Evolutionary conservation across 2,329 filamentous ascomycete genomes (phyloP), one percentile per base, ranked within the genome.

Genomic region (Colletotrichum sidae): DNA sequence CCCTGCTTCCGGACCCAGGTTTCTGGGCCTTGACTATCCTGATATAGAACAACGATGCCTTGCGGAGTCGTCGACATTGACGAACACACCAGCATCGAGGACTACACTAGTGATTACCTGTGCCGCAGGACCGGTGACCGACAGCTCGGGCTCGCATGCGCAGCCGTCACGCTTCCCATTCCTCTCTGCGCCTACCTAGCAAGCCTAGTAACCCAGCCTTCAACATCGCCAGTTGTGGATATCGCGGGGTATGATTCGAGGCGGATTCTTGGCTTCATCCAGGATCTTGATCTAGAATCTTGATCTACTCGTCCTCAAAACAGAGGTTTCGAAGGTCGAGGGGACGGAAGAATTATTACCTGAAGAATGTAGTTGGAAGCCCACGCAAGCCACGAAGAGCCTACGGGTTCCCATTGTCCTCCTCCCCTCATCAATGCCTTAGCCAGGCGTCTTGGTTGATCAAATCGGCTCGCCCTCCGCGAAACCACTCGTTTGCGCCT

Each of bases 1-100:
- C 15, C 39, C 44, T 64, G 61, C 35, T 46, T 52, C 57, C 57
- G 45, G 57, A 62, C 39, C 62, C 62, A 45, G 61, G 39, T 54
- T n/a, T 39, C 62, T 35, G 62, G 62, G 57, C 62, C 61, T 58
- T 52, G 55, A 17, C 33, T 42, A 33, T 37, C 35, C 42, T 47
- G 42, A 45, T 49, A 44, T n/a, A 55, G 42, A 25, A 25, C 25
- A 25, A 5, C 25, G 25, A 25, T 25, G 25, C 25, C 4, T 2
- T 25, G 5, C 25, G 25, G 25, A 25, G 25, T 25, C 3, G 25
- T 25, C 25, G 25, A 25, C 25, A 25, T 25, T 25, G 25, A 25
- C 25, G 3, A 25, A 25, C 25, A 25, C 25, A 25, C 25, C 25
- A 25, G 25, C 25, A n/a, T 42, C 15, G 33, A 34, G 25, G 46